A percentile compares a stretch with the other conserved stretches of the same genome.
Evolutionary conservation across 1,284 basidiomycete species (phyloP).

Genomic region (Sporisorium graminicola): DNA sequence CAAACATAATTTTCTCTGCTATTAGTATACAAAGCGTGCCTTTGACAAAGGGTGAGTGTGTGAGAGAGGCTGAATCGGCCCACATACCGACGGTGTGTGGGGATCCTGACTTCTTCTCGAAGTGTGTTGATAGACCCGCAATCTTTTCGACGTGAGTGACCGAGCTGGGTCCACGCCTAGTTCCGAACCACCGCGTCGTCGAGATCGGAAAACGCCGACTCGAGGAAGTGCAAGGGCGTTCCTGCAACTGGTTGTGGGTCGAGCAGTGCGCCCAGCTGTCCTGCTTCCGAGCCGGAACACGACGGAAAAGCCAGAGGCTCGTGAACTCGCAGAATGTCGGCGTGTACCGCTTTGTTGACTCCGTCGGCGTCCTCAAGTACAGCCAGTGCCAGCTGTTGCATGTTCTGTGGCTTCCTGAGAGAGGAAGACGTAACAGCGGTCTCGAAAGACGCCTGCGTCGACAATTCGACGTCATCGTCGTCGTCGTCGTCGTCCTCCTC

Average conservation of each 20-base stretch:
- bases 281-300: constrained; percentile 14
- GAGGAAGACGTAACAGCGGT: background rate
- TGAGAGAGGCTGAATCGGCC: background rate
- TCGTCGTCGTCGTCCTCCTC: background rate
- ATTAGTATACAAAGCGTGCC: constrained; percentile 17
- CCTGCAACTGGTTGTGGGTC: constrained; percentile 3
- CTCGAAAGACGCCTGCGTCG: background rate
- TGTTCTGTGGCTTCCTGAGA: constrained; percentile 20
- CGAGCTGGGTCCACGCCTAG: background rate
- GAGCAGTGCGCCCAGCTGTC: constrained; percentile 12
- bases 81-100: background rate
- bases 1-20: constrained; percentile 4
- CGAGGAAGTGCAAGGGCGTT: constrained; percentile 8
- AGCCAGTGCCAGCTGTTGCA: constrained; percentile 35
- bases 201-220: constrained; percentile 8
- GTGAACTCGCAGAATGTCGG: constrained; percentile 3
- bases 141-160: background rate
- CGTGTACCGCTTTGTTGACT: constrained; percentile 2
- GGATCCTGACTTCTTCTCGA: background rate
- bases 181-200: background rate
- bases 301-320: constrained; percentile 11
- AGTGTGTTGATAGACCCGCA: background rate
- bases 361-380: constrained; percentile 16
- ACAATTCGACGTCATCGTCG: background rate
- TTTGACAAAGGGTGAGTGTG: background rate